Percentiles rank a stretch among this genome's conserved stretches.
phyloP scores from a whole-genome alignment of 352 stramenopile genomes.

The Phytophthora macrochlamydospora region DNA sequence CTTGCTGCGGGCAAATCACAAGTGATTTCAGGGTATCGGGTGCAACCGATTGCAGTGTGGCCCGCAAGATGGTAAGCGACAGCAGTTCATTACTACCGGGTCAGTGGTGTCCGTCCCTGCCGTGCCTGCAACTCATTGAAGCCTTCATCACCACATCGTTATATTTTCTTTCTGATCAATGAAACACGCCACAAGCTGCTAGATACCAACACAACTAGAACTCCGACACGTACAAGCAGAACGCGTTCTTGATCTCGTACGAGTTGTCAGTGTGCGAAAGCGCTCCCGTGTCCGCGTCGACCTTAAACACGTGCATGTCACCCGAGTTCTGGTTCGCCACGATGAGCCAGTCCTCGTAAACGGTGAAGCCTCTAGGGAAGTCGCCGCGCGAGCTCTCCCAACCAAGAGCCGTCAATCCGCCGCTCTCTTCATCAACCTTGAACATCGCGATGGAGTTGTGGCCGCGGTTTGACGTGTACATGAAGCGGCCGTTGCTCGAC shows the following conservation, averaged over 20 bases:
- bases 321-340: slow-evolving; percentile 63
- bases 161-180: not conserved
- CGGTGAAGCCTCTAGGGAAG: slow-evolving; percentile 47
- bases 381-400: slow-evolving; percentile 50
- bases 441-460: slow-evolving; percentile 74
- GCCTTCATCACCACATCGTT: not conserved
- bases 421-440: slow-evolving; percentile 30
- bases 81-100: not conserved
- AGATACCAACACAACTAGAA: slow-evolving; percentile 10
- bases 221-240: slow-evolving; percentile 39
- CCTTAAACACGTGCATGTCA: slow-evolving; percentile 56
- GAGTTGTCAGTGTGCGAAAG: slow-evolving; percentile 49
- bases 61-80: not conserved
- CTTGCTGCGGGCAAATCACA: not conserved
- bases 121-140: not conserved
- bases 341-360: slow-evolving; percentile 54
- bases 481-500: slow-evolving; percentile 53
- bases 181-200: not conserved
- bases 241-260: slow-evolving; percentile 35
- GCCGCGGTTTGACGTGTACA: slow-evolving; percentile 67
- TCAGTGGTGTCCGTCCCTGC: too few relatives aligned
- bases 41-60: too few relatives aligned
- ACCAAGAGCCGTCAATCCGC: slow-evolving; percentile 39
- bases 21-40: not conserved
- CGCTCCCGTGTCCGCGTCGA: slow-evolving; percentile 37